Percentiles rank a stretch among this genome's conserved stretches.
Conservation (phyloP, 106 monocot genomes). For the Narthecium ossifragum region DNA sequence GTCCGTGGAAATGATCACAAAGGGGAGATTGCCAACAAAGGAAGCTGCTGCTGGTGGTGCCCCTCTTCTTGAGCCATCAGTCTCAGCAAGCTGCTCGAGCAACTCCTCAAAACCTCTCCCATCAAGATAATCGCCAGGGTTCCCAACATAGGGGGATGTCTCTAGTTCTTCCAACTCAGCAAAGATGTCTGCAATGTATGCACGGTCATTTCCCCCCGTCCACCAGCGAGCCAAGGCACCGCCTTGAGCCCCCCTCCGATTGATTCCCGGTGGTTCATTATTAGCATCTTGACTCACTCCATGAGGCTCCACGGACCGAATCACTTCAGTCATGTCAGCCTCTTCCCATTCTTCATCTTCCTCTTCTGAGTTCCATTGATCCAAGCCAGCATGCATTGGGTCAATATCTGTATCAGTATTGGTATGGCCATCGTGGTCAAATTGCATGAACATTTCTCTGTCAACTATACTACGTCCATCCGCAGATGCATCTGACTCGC, state of each 20-base stretch:
- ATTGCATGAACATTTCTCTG: slow-evolving; percentile 30
- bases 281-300: slow-evolving; percentile 12
- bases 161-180: slow-evolving; percentile 30
- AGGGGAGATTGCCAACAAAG: slow-evolving; percentile 44
- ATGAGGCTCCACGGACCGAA: slow-evolving; percentile 12
- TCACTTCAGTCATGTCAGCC: slow-evolving; percentile 21
- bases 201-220: not conserved
- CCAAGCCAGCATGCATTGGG: slow-evolving; percentile 75
- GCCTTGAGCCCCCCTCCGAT: slow-evolving; percentile 16
- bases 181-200: slow-evolving; percentile 21
- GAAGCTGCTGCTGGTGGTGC: slow-evolving; percentile 61
- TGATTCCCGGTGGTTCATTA: slow-evolving; percentile 19
- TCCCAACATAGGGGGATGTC: slow-evolving; percentile 19
- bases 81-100: slow-evolving; percentile 68
- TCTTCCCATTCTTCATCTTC: slow-evolving; percentile 54
- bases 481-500: slow-evolving; percentile 69
- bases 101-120: slow-evolving; percentile 56
- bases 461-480: slow-evolving; percentile 33
- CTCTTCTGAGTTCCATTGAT: slow-evolving; percentile 67
- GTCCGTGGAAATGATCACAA: slow-evolving; percentile 42
- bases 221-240: slow-evolving; percentile 21
- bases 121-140: slow-evolving; percentile 60
- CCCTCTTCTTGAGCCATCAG: slow-evolving; percentile 60
- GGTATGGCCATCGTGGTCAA: slow-evolving; percentile 33
- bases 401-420: slow-evolving; percentile 64